These are phyloP conservation scores for Aspergillus sp. DNA, from an alignment of 2,329 filamentous ascomycete genomes.

Conservation along the genomic window DNA sequence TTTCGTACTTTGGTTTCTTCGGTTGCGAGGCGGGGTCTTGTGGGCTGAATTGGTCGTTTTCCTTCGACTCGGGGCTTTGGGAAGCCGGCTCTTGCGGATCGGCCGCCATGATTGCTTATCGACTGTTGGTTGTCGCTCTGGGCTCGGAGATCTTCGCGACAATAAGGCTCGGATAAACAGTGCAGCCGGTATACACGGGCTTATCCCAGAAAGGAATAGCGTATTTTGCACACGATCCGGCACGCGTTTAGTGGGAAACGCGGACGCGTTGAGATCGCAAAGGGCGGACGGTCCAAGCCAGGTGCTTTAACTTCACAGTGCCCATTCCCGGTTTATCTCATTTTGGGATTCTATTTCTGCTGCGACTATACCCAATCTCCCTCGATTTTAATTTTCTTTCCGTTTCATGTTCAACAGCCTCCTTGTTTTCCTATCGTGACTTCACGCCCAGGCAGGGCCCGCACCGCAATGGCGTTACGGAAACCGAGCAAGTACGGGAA, in stretches of 20 bases:
- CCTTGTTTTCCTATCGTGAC: slow-evolving; percentile 10
- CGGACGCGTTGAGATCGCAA: slow-evolving; percentile 29
- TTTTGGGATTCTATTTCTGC: slow-evolving; percentile 1
- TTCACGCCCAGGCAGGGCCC: slow-evolving; percentile 16
- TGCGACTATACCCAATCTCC: slow-evolving; percentile 8
- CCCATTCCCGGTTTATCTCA: slow-evolving; percentile 2
- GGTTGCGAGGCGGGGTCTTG: slow-evolving; percentile 11
- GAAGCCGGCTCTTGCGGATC: slow-evolving; percentile 24
- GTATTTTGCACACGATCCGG: slow-evolving; percentile 9
- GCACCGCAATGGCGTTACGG: slow-evolving; percentile 37
- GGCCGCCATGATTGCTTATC: slow-evolving; percentile 27
- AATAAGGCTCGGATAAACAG: slow-evolving; percentile 4
- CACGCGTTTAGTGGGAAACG: slow-evolving; percentile 23
- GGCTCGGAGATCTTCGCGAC: slow-evolving; percentile 3
- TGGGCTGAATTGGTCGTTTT: slow-evolving; percentile 11
- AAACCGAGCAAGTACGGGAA: slow-evolving; percentile 58
- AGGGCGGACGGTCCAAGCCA: no score
- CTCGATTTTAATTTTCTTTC: slow-evolving; percentile 3
- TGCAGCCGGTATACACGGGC: slow-evolving; percentile 4
- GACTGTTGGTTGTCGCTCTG: slow-evolving; percentile 1
- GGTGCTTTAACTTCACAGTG: not conserved
- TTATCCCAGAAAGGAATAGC: slow-evolving; percentile 4
- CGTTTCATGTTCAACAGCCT: slow-evolving; percentile 17
- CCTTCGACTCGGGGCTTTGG: slow-evolving; percentile 6
- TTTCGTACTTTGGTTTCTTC: slow-evolving; percentile 32